A percentile compares a stretch with the other conserved stretches of the same genome.
phyloP scores from a whole-genome alignment of 78 protist genomes.

The Creolimax fragrantissima region DNA sequence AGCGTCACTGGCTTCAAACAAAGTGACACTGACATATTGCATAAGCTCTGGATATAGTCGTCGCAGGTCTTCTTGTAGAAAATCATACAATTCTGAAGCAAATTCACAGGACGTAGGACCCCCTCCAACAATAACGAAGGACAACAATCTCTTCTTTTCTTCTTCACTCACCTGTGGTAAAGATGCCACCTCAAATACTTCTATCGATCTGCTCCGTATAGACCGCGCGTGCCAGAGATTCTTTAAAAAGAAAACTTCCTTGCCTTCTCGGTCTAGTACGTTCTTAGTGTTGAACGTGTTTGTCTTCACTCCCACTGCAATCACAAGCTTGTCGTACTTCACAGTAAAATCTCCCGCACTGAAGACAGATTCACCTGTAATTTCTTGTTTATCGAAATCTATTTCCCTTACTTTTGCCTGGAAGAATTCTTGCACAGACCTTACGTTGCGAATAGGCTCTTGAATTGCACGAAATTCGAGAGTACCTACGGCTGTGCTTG shows the following conservation, averaged over 20 bases:
- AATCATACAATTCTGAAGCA: conserved; percentile 64
- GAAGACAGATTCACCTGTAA: background rate
- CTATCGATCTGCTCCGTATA: conserved; percentile 27
- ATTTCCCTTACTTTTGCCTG: background rate
- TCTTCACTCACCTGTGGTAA: background rate
- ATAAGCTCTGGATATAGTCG: background rate
- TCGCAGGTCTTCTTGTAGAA: background rate
- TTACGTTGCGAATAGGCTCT: conserved; percentile 21
- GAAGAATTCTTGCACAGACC: background rate
- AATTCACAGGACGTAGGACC: conserved; percentile 76
- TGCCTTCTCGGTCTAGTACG: conserved; percentile 47
- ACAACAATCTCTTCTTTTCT: background rate
- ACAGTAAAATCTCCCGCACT: conserved; percentile 18
- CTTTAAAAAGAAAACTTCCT: conserved; percentile 36
- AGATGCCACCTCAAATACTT: conserved; percentile 40
- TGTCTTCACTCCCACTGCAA: conserved; percentile 61
- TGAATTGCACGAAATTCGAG: conserved; percentile 42
- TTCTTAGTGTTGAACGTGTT: conserved; percentile 63
- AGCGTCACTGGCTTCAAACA: background rate
- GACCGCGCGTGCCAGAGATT: conserved; percentile 39
- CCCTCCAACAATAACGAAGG: conserved; percentile 53
- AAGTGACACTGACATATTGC: background rate
- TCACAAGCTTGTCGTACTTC: conserved; percentile 56
- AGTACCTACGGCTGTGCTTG: conserved; percentile 37
- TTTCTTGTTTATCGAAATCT: background rate